Evolutionary conservation across 805 yeast genomes (phyloP).

Genomic region (Cyberlindnera japonica): DNA sequence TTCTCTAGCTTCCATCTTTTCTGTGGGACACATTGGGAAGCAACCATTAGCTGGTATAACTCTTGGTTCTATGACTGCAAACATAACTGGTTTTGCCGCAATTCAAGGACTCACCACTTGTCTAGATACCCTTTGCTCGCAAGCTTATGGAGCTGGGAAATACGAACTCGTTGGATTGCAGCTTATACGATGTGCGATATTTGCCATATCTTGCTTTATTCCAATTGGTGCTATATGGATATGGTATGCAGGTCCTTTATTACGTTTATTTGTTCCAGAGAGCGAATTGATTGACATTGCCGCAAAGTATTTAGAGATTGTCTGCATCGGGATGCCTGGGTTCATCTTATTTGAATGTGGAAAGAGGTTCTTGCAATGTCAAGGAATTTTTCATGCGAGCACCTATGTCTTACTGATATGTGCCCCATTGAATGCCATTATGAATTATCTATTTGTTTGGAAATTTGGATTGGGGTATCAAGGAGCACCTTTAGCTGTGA

Average conservation of each 20-base stretch:
- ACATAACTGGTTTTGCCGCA: slow-evolving; percentile 68
- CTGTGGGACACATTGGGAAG: slow-evolving; percentile 78
- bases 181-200: slow-evolving; percentile 59
- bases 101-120: slow-evolving; percentile 83
- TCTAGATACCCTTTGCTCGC: slow-evolving; percentile 78
- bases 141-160: slow-evolving; percentile 81
- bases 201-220: slow-evolving; percentile 26
- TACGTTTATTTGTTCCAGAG: slow-evolving; percentile 23
- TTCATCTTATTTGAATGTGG: slow-evolving; percentile 74
- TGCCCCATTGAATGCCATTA: slow-evolving; percentile 65
- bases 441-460: slow-evolving; percentile 77
- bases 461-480: slow-evolving; percentile 70
- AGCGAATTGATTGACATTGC: slow-evolving; percentile 36
- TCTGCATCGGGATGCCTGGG: slow-evolving; percentile 73
- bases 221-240: slow-evolving; percentile 26
- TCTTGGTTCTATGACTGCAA: slow-evolving; percentile 79
- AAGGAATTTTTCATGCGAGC: slow-evolving; percentile 81
- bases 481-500: slow-evolving; percentile 81
- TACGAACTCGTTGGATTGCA: slow-evolving; percentile 68
- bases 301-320: slow-evolving; percentile 47
- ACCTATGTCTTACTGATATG: slow-evolving; percentile 62
- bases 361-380: slow-evolving; percentile 83
- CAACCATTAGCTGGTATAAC: slow-evolving; percentile 80
- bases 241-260: slow-evolving; percentile 14
- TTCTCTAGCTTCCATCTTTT: slow-evolving; percentile 27